Conservation (phyloP, 1,284 basidiomycete genomes). For the Leccinum solheimii region DNA sequence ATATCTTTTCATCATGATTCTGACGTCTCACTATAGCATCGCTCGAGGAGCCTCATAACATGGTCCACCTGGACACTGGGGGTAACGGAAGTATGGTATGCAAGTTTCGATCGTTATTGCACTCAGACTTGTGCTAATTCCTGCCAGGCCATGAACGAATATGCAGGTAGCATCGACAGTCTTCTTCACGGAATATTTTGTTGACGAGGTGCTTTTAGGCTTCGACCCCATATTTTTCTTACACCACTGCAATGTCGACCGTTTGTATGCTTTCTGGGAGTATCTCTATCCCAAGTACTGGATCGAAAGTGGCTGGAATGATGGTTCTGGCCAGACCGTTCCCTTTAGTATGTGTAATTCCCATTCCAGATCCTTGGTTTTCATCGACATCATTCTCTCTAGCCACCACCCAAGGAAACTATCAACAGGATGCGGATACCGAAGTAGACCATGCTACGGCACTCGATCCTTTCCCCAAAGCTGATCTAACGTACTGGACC, state of each 20-base stretch:
- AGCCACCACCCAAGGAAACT: slow-evolving; percentile 7
- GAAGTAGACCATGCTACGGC: slow-evolving; percentile 1
- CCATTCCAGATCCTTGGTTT: fast-evolving
- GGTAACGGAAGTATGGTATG: slow-evolving; percentile 22
- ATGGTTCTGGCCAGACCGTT: background rate
- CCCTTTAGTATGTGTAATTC: slow-evolving; percentile 12
- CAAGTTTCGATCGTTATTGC: background rate
- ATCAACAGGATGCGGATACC: background rate
- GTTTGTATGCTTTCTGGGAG: slow-evolving; percentile 23
- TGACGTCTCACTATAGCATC: slow-evolving; percentile 10
- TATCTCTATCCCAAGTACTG: slow-evolving; percentile 20
- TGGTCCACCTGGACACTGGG: slow-evolving; percentile 15
- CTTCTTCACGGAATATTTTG: background rate
- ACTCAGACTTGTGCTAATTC: background rate
- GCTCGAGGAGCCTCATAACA: slow-evolving; percentile 19
- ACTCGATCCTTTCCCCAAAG: slow-evolving; percentile 15
- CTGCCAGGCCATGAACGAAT: slow-evolving; percentile 12
- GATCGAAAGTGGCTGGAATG: slow-evolving; percentile 17
- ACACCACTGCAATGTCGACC: slow-evolving; percentile 23
- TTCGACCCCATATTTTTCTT: slow-evolving; percentile 22
- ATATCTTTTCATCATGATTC: background rate
- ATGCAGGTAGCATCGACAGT: slow-evolving; percentile 10
- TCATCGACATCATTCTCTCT: background rate
- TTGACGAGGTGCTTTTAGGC: background rate
- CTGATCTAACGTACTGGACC: slow-evolving; percentile 9